These are phyloP conservation scores for Volvox reticuliferus DNA, from an alignment of 139 green algal species.

Conservation along the genomic window DNA sequence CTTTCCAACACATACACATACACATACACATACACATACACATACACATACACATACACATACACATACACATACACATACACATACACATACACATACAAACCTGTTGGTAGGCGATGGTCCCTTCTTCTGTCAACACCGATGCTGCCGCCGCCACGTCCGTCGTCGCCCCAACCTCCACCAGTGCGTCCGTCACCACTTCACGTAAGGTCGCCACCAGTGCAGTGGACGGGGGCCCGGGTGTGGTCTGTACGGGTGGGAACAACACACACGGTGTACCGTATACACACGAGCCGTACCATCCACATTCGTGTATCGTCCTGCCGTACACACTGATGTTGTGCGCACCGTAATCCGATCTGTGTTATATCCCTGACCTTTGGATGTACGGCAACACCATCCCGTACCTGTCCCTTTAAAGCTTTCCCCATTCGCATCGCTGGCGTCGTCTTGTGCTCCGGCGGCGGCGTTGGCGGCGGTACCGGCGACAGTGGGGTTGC, in stretches of 20 bases:
- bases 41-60: no score
- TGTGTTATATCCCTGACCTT: no score
- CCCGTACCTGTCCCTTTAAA: slow-evolving; percentile 18
- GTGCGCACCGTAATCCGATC: no score
- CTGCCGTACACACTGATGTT: no score
- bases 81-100: neutral
- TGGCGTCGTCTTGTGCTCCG: neutral
- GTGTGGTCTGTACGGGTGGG: neutral
- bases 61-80: no score
- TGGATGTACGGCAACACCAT: no score
- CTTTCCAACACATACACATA: neutral
- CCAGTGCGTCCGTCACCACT: slow-evolving; percentile 2
- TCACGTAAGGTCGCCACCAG: slow-evolving; percentile 6
- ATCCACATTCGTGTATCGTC: no score
- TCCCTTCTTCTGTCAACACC: neutral
- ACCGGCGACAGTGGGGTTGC: neutral
- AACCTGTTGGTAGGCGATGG: slow-evolving; percentile 26
- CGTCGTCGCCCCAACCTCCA: neutral
- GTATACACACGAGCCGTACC: no score
- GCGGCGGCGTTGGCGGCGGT: neutral
- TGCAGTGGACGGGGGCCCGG: neutral
- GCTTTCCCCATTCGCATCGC: slow-evolving; percentile 21
- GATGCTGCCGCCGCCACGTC: neutral
- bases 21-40: neutral
- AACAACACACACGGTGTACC: no score